Evolutionary conservation across 1,284 basidiomycete species (phyloP).

Genomic region (Inonotus obliquus): DNA sequence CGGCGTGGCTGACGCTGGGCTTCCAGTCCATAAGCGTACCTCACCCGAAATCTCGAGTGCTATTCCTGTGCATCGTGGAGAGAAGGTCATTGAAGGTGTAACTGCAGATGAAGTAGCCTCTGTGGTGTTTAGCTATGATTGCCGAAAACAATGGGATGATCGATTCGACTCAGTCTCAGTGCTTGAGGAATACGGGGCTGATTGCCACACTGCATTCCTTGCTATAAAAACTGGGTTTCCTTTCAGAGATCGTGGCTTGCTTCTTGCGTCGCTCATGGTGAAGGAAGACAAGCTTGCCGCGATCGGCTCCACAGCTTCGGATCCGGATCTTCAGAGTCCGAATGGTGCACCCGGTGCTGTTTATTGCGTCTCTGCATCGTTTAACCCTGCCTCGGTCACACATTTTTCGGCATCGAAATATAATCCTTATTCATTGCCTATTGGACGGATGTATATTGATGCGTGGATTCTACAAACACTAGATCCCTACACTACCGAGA

Average conservation of each 20-base stretch:
- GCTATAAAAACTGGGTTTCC: conserved; percentile 80
- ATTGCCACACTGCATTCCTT: conserved; percentile 65
- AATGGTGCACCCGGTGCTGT: conserved; percentile 49
- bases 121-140: conserved; percentile 66
- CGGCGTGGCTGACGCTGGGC: conserved; percentile 73
- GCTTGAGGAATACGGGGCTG: conserved; percentile 81
- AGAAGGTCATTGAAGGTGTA: conserved; percentile 91
- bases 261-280: conserved; percentile 74
- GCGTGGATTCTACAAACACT: conserved; percentile 97
- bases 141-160: conserved; percentile 82
- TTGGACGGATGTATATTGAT: conserved; percentile 84
- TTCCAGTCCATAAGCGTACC: conserved; percentile 74
- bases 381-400: conserved; percentile 57
- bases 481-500: conserved; percentile 94
- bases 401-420: conserved; percentile 64
- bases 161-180: conserved; percentile 65
- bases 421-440: conserved; percentile 72
- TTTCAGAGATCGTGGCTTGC: conserved; percentile 87
- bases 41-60: conserved; percentile 75
- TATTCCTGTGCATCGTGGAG: conserved; percentile 84
- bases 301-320: conserved; percentile 1
- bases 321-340: conserved; percentile 30
- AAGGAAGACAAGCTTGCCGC: conserved; percentile 30
- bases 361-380: conserved; percentile 74
- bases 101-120: conserved; percentile 88